Evolutionary conservation across 192 early-diverging fungal genomes (phyloP).

Genomic region (Linnemannia schmuckeri): DNA sequence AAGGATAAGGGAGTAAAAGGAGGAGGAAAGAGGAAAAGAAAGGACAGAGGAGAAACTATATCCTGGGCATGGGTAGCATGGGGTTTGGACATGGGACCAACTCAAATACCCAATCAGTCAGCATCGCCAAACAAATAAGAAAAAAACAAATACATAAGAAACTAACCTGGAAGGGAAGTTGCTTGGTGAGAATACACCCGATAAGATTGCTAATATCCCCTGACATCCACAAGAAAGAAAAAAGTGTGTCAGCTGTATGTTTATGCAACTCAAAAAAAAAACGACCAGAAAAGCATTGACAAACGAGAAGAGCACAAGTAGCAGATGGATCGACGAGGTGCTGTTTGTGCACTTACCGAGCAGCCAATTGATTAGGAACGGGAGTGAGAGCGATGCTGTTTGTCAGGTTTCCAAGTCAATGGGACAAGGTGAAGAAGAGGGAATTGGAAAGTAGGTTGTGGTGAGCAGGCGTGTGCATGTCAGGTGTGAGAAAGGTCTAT

Average conservation of each 20-base stretch:
- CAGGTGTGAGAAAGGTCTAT: background rate
- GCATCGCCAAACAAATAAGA: slow-evolving; percentile 25
- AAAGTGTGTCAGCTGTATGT: slow-evolving; percentile 1
- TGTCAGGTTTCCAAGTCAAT: background rate
- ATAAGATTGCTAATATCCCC: slow-evolving; percentile 81
- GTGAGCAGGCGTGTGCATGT: background rate
- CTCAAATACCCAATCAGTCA: background rate
- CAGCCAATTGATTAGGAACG: slow-evolving; percentile 76
- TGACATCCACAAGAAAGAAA: slow-evolving; percentile 15
- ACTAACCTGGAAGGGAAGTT: slow-evolving; percentile 81
- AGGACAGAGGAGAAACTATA: background rate
- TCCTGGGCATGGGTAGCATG: slow-evolving; percentile 1
- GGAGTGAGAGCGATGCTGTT: slow-evolving; percentile 65
- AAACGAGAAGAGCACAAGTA: background rate
- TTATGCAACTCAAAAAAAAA: background rate
- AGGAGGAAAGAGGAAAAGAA: background rate
- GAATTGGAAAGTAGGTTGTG: background rate
- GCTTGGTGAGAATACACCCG: slow-evolving; percentile 77
- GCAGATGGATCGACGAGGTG: background rate
- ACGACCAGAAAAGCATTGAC: background rate
- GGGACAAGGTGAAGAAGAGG: background rate
- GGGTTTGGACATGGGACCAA: slow-evolving; percentile 11
- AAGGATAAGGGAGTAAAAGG: background rate
- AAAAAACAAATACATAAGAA: slow-evolving; percentile 10
- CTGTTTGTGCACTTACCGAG: slow-evolving; percentile 53